Evolutionary conservation across 139 green algal genomes (phyloP).

Genomic region (Axilococcus clingmanii): DNA sequence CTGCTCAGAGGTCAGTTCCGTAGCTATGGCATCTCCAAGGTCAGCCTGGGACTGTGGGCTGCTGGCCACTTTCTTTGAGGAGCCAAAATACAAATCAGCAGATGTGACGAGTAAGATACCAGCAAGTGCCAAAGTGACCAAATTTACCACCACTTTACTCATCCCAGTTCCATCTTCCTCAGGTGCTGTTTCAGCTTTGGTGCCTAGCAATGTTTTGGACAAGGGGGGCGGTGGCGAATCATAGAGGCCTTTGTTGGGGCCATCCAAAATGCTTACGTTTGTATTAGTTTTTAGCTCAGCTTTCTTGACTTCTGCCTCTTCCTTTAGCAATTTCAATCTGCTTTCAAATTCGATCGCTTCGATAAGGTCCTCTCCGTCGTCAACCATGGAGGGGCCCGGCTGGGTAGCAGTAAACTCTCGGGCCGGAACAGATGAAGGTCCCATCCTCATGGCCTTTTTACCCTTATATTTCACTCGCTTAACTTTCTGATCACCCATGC

Average conservation of each 20-base stretch:
- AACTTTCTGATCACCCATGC: too few species aligned
- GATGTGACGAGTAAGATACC: conserved; percentile 23
- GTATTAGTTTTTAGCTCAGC: background rate
- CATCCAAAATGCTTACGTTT: too few species aligned
- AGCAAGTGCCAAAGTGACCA: conserved; percentile 11
- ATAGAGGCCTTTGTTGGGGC: conserved; percentile 1
- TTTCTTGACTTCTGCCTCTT: conserved; percentile 10
- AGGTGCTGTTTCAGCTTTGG: conserved; percentile 3
- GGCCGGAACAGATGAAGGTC: too few species aligned
- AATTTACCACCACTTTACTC: conserved; percentile 16
- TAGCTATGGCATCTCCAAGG: background rate
- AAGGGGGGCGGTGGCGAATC: conserved; percentile 12
- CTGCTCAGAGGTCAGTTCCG: conserved; percentile 3
- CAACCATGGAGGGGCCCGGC: too few species aligned
- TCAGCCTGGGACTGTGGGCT: background rate
- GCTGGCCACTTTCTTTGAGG: background rate
- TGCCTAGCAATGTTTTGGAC: conserved; percentile 8
- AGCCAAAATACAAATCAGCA: conserved; percentile 11
- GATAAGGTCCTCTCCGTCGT: conserved; percentile 2
- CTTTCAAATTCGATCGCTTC: conserved; percentile 23
- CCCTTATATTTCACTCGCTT: too few species aligned
- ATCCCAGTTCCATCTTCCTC: conserved; percentile 9
- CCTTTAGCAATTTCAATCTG: conserved; percentile 15
- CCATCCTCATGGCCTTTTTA: too few species aligned
- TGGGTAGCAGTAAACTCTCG: too few species aligned